Conservation (phyloP, 2,329 filamentous ascomycete species). For the Phyllosticta citribraziliensis region DNA sequence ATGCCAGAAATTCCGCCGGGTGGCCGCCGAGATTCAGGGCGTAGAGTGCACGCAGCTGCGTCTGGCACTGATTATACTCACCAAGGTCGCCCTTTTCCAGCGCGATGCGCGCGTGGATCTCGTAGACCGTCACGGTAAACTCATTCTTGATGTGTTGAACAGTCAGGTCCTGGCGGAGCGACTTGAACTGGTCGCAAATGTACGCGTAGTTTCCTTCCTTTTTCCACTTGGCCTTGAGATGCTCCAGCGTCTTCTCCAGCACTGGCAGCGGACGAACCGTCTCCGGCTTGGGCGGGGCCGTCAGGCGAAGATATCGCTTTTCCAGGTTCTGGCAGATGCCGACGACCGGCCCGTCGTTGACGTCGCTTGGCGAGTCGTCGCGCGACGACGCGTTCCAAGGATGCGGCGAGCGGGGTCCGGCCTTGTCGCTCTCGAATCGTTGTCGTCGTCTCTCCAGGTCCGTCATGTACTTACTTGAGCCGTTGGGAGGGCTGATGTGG, state of each 20-base stretch:
- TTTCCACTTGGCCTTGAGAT: constrained; percentile 91
- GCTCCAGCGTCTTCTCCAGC: constrained; percentile 72
- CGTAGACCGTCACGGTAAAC: constrained; percentile 93
- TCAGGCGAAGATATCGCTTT: constrained; percentile 91
- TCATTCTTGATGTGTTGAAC: constrained; percentile 95
- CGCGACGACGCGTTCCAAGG: constrained; percentile 30
- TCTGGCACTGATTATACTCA: constrained; percentile 99
- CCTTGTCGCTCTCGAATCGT: constrained; percentile 59
- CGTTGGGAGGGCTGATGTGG: constrained; percentile 31
- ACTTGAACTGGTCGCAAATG: constrained; percentile 99
- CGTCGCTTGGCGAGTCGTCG: constrained; percentile 38
- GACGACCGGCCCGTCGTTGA: constrained; percentile 59
- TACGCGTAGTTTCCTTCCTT: constrained; percentile 90
- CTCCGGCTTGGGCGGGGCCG: constrained; percentile 76
- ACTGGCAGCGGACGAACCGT: constrained; percentile 77
- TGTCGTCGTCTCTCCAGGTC: constrained; percentile 80
- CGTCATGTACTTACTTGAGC: constrained; percentile 80
- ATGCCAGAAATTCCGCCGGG: constrained; percentile 93
- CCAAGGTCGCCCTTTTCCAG: constrained; percentile 97
- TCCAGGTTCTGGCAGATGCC: constrained; percentile 77
- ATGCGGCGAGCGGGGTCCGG: constrained; percentile 45
- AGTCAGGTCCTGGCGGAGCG: constrained; percentile 91
- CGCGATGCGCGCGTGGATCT: constrained; percentile 94
- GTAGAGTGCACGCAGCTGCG: constrained; percentile 88
- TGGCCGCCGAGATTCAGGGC: constrained; percentile 78